Evolutionary conservation across 1,284 basidiomycete genomes (phyloP).

Genomic region (Xanthoconium separans): DNA sequence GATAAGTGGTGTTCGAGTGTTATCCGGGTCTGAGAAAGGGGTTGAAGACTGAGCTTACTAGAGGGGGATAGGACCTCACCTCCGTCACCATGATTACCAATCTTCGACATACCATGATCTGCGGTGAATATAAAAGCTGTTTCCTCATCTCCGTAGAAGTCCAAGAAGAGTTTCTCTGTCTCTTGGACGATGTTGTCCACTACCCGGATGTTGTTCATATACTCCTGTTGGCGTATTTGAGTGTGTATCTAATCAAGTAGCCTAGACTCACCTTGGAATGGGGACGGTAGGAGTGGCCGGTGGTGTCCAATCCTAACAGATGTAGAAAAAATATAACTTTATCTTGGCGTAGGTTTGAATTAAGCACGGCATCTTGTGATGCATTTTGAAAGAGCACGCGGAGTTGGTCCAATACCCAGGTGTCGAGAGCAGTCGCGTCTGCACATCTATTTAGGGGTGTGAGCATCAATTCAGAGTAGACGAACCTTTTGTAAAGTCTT

Average conservation of each 20-base stretch:
- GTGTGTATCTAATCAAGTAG: not conserved
- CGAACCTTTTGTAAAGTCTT: slow-evolving; percentile 82
- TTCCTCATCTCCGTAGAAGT: slow-evolving; percentile 67
- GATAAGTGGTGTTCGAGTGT: slow-evolving; percentile 84
- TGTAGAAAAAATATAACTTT: slow-evolving; percentile 84
- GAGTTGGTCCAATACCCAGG: slow-evolving; percentile 78
- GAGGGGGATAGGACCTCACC: slow-evolving; percentile 42
- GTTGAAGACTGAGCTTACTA: slow-evolving; percentile 4
- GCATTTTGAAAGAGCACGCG: slow-evolving; percentile 62
- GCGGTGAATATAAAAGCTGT: slow-evolving; percentile 86
- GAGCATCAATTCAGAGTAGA: not conserved
- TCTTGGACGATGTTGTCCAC: slow-evolving; percentile 78
- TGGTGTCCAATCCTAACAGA: slow-evolving; percentile 83
- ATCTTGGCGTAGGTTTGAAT: slow-evolving; percentile 49
- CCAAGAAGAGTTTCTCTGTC: slow-evolving; percentile 60
- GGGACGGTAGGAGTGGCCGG: slow-evolving; percentile 87
- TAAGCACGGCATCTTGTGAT: slow-evolving; percentile 47
- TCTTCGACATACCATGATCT: slow-evolving; percentile 88
- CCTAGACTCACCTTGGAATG: slow-evolving; percentile 56
- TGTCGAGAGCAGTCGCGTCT: slow-evolving; percentile 80
- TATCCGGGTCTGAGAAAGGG: slow-evolving; percentile 69
- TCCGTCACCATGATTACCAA: slow-evolving; percentile 90
- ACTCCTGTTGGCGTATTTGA: slow-evolving; percentile 53
- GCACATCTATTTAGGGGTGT: not conserved
- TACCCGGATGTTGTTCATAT: slow-evolving; percentile 81